phyloP scores from a whole-genome alignment of 345 rosid species.

The Citrus mangshanensis region DNA sequence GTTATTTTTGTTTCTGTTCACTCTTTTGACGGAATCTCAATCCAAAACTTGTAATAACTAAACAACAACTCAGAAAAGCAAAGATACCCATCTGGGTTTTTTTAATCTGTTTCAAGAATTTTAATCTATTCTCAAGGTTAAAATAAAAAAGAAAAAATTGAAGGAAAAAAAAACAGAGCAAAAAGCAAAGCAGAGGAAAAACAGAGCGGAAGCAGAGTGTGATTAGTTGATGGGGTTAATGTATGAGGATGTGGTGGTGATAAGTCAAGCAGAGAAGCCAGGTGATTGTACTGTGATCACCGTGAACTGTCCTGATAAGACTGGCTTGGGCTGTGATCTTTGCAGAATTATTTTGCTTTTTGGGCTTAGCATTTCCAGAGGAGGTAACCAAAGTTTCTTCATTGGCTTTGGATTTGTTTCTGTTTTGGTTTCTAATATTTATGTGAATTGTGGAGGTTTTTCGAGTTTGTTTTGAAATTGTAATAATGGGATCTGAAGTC shows the following conservation, averaged over 20 bases:
- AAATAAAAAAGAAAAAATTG: too few species aligned
- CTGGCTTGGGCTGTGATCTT: constrained; percentile 71
- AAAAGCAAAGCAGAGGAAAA: neutral
- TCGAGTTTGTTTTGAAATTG: neutral
- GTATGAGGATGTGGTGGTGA: constrained; percentile 53
- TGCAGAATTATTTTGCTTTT: constrained; percentile 58
- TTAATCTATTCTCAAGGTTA: neutral
- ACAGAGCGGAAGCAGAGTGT: neutral
- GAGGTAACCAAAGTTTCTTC: constrained; percentile 34
- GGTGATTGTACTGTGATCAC: constrained; percentile 49
- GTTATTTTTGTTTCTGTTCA: constrained; percentile 1
- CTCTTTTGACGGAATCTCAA: constrained; percentile 16
- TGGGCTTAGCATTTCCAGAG: constrained; percentile 59
- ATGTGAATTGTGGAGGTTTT: neutral
- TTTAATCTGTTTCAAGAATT: neutral
- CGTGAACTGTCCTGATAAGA: constrained; percentile 69
- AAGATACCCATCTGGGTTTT: neutral
- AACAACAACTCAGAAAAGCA: neutral
- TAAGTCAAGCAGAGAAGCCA: constrained; percentile 36
- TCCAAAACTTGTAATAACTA: neutral
- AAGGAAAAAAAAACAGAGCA: neutral
- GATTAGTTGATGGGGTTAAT: constrained; percentile 40
- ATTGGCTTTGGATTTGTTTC: neutral
- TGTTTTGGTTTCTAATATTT: neutral
- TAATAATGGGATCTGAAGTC: neutral